These are phyloP conservation scores for Stygiomarasmius scandens DNA, from an alignment of 1,284 basidiomycete species.

Conservation along the genomic window DNA sequence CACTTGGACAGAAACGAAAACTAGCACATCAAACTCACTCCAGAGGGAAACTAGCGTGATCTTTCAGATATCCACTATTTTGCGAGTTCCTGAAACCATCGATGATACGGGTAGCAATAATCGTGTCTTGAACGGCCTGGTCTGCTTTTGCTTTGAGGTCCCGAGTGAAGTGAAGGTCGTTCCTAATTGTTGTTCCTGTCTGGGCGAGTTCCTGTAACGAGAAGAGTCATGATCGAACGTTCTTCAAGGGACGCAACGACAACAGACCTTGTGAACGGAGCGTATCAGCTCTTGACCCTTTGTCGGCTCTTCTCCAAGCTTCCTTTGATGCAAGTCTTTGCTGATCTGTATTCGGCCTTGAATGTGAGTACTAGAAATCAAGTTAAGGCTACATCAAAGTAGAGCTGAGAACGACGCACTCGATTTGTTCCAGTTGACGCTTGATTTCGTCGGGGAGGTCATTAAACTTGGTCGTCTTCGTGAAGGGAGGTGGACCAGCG, in stretches of 20 bases:
- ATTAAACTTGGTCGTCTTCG: constrained; percentile 81
- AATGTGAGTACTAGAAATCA: constrained; percentile 58
- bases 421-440: constrained; percentile 67
- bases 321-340: constrained; percentile 74
- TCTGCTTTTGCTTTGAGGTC: constrained; percentile 75
- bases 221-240: neutral
- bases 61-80: constrained; percentile 67
- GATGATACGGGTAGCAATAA: constrained; percentile 70
- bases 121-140: constrained; percentile 76
- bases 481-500: constrained; percentile 53
- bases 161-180: constrained; percentile 65
- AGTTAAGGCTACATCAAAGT: constrained; percentile 10
- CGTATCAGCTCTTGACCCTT: constrained; percentile 73
- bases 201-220: constrained; percentile 58
- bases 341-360: constrained; percentile 78
- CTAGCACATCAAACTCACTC: constrained; percentile 52
- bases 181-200: constrained; percentile 62
- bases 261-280: constrained; percentile 61
- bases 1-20: neutral
- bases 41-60: constrained; percentile 78
- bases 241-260: neutral
- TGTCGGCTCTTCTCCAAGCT: constrained; percentile 72
- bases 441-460: constrained; percentile 75
- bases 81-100: constrained; percentile 77
- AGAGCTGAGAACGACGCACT: constrained; percentile 49